Percentiles rank a stretch among this genome's conserved stretches.
These are phyloP conservation scores for Cyclocybe cylindracea DNA, from an alignment of 768 basidiomycete species.

Conservation along the genomic window DNA sequence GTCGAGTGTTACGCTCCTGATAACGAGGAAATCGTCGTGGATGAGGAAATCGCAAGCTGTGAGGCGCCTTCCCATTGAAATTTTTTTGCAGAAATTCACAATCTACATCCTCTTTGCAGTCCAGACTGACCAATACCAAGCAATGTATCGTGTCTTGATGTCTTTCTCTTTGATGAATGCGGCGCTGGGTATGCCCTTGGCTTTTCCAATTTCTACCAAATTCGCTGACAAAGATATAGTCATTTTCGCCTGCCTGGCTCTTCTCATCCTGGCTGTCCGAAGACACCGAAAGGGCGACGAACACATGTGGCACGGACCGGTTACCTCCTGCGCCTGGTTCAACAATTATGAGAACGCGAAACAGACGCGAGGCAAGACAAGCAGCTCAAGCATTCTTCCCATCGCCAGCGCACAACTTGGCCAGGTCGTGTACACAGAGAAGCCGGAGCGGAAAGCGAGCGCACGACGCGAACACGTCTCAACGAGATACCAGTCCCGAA, in stretches of 20 bases:
- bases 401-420: constrained; percentile 24
- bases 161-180: constrained; percentile 82
- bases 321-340: constrained; percentile 77
- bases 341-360: constrained; percentile 46
- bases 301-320: constrained; percentile 69
- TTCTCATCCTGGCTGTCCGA: constrained; percentile 42
- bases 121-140: constrained; percentile 83
- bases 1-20: constrained; percentile 79
- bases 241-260: constrained; percentile 34
- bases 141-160: constrained; percentile 84
- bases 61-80: constrained; percentile 24
- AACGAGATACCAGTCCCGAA: constrained; percentile 17
- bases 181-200: constrained; percentile 52
- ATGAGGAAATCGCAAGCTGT: constrained; percentile 67
- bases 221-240: constrained; percentile 26
- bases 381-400: constrained; percentile 39
- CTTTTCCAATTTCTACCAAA: neutral
- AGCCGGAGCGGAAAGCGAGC: constrained; percentile 26
- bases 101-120: constrained; percentile 42
- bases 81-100: constrained; percentile 2
- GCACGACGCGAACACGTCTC: constrained; percentile 21
- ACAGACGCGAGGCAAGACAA: constrained; percentile 35
- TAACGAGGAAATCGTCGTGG: constrained; percentile 44
- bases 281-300: constrained; percentile 46
- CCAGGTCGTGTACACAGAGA: constrained; percentile 13